Percentiles rank a stretch among this genome's conserved stretches.
Evolutionary conservation across 2,329 filamentous ascomycete species (phyloP).

Genomic region (Aspergillus sp.): DNA sequence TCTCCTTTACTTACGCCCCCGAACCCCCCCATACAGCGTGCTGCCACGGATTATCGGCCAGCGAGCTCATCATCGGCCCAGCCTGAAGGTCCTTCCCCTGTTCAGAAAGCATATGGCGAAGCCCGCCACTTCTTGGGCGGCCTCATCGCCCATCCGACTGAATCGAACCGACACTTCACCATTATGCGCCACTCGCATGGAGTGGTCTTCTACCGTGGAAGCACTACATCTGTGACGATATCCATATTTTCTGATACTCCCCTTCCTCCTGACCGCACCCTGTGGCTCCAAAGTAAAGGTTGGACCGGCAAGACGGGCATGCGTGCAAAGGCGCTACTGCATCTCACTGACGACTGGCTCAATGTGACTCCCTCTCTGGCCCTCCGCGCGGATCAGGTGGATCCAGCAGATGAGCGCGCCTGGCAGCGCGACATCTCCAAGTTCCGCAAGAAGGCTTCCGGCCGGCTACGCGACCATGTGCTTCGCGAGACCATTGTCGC

Average conservation of each 20-base stretch:
- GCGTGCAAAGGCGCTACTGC: constrained; percentile 61
- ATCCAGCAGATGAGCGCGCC: constrained; percentile 58
- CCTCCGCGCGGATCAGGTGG: constrained; percentile 49
- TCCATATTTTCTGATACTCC: constrained; percentile 61
- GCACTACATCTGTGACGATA: constrained; percentile 61
- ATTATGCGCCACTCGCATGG: constrained; percentile 65
- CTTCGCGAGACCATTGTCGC: constrained; percentile 63
- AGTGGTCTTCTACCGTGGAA: constrained; percentile 65
- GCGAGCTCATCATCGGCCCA: background rate
- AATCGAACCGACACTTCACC: constrained; percentile 64
- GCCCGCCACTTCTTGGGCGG: constrained; percentile 65
- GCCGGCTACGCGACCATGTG: constrained; percentile 49
- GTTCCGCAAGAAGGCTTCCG: constrained; percentile 56
- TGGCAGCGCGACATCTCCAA: constrained; percentile 66
- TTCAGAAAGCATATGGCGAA: constrained; percentile 45
- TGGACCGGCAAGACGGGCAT: constrained; percentile 68
- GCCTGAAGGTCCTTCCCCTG: constrained; percentile 5
- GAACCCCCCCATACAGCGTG: background rate
- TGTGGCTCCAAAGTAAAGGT: constrained; percentile 68
- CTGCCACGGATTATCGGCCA: constrained; percentile 2
- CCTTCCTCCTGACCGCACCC: constrained; percentile 55
- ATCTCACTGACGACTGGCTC: constrained; percentile 60
- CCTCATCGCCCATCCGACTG: constrained; percentile 60
- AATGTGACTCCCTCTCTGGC: constrained; percentile 62
- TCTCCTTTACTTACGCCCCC: background rate